phyloP scores from a whole-genome alignment of 768 basidiomycete species.

The Rhizopogon roseolus region DNA sequence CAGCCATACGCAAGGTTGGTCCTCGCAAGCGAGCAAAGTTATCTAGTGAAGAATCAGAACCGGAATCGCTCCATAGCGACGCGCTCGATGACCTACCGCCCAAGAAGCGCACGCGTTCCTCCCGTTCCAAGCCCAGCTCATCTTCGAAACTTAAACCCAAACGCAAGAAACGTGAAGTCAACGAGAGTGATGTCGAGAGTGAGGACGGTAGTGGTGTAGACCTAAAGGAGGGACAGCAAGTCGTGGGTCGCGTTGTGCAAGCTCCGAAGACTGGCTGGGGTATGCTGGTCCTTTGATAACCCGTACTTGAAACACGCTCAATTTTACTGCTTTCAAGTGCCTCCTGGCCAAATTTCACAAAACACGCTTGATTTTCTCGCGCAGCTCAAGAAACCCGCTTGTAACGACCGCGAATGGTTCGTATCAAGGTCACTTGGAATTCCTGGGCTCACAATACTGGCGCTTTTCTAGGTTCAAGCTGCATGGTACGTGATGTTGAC shows the following conservation, averaged over 20 bases:
- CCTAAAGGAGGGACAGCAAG: constrained; percentile 58
- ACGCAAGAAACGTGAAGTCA: constrained; percentile 2
- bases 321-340: constrained; percentile 41
- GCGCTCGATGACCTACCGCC: constrained; percentile 33
- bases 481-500: constrained; percentile 43
- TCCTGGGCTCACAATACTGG: not conserved
- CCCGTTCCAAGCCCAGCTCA: constrained; percentile 12
- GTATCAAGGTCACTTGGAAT: constrained; percentile 5
- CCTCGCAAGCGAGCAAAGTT: not conserved
- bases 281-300: constrained; percentile 24
- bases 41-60: constrained; percentile 8
- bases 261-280: constrained; percentile 84
- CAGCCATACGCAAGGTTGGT: not conserved
- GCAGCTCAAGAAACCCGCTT: constrained; percentile 65
- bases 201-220: constrained; percentile 36
- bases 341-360: constrained; percentile 79
- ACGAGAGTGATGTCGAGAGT: constrained; percentile 2
- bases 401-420: constrained; percentile 84
- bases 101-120: constrained; percentile 16
- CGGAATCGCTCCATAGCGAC: constrained; percentile 34
- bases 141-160: constrained; percentile 25
- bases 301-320: not conserved
- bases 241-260: constrained; percentile 73
- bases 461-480: constrained; percentile 68
- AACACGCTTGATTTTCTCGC: constrained; percentile 79